Percentiles rank a stretch among this genome's conserved stretches.
Conservation (phyloP, 2,329 filamentous ascomycete genomes). For the Alternaria brassicae region DNA sequence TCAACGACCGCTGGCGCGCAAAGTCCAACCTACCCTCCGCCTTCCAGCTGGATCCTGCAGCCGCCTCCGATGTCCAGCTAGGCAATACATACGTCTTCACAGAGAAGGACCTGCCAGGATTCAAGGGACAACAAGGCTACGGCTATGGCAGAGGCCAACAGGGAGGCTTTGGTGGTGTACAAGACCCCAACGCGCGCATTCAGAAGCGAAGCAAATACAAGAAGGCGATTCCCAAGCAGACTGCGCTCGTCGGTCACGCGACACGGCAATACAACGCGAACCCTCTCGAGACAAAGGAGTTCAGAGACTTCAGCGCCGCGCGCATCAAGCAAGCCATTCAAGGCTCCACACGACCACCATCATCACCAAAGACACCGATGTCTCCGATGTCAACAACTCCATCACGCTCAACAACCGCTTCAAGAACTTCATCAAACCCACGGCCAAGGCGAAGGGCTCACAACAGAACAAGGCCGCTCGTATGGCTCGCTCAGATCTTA, state of each 20-base stretch:
- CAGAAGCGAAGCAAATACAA: slow-evolving; percentile 46
- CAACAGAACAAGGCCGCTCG: slow-evolving; percentile 79
- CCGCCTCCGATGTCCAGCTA: slow-evolving; percentile 63
- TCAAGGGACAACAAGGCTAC: slow-evolving; percentile 53
- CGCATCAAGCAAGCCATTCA: slow-evolving; percentile 57
- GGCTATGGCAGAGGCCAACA: slow-evolving; percentile 30
- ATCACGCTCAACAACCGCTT: slow-evolving; percentile 43
- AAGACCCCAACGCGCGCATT: slow-evolving; percentile 44
- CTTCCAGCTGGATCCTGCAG: slow-evolving; percentile 75
- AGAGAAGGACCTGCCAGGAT: slow-evolving; percentile 88
- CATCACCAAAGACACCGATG: slow-evolving; percentile 37
- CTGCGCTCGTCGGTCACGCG: slow-evolving; percentile 66
- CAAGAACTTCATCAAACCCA: slow-evolving; percentile 41
- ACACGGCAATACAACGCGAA: slow-evolving; percentile 64
- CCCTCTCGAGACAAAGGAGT: slow-evolving; percentile 55
- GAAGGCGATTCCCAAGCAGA: slow-evolving; percentile 52
- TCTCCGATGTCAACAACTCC: slow-evolving; percentile 34
- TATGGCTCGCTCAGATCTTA: slow-evolving; percentile 85
- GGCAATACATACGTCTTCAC: slow-evolving; percentile 91
- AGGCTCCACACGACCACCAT: slow-evolving; percentile 41
- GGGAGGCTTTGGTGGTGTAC: slow-evolving; percentile 30
- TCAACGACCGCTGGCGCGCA: slow-evolving; percentile 68
- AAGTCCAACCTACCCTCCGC: slow-evolving; percentile 84
- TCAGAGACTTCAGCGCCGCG: slow-evolving; percentile 50
- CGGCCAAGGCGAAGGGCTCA: slow-evolving; percentile 28